Conservation (phyloP, 139 green algal genomes). For the Astrephomene gubernaculifera region DNA sequence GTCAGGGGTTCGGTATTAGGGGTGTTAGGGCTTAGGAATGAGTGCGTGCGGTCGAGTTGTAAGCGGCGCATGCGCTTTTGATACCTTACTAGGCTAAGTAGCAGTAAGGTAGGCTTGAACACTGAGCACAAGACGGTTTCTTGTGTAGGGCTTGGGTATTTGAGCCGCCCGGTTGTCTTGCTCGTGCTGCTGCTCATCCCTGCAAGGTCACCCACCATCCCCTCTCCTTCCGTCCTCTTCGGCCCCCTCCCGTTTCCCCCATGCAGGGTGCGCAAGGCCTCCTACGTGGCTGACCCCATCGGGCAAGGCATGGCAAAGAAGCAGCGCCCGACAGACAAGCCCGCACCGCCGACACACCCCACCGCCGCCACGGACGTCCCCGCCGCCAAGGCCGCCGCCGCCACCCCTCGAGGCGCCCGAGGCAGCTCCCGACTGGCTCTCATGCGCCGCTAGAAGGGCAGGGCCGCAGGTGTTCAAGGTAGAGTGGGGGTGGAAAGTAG, state of each 20-base stretch:
- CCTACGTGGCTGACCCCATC: slow-evolving; percentile 52
- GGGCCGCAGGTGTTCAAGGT: background rate
- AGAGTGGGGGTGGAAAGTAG: background rate
- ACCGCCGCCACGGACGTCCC: no score
- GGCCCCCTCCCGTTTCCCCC: background rate
- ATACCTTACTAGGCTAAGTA: background rate
- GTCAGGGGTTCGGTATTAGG: background rate
- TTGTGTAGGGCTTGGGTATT: background rate
- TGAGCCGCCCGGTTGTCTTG: background rate
- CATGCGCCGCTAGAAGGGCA: background rate
- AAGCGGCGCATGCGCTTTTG: no score
- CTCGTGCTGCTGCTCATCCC: background rate
- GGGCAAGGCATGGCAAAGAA: slow-evolving; percentile 22
- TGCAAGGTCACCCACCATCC: background rate
- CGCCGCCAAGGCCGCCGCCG: no score
- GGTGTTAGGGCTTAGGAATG: background rate
- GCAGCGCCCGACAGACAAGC: background rate
- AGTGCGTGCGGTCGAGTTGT: no score
- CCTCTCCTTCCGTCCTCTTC: background rate
- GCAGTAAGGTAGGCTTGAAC: background rate
- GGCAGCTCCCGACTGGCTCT: background rate
- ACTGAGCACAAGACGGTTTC: background rate
- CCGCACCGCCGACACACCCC: background rate
- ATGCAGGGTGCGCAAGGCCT: slow-evolving; percentile 46
- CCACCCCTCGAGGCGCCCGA: background rate